Evolutionary conservation across 1,139 yeast genomes (phyloP).

Genomic region (Sugiyamaella japonica): DNA sequence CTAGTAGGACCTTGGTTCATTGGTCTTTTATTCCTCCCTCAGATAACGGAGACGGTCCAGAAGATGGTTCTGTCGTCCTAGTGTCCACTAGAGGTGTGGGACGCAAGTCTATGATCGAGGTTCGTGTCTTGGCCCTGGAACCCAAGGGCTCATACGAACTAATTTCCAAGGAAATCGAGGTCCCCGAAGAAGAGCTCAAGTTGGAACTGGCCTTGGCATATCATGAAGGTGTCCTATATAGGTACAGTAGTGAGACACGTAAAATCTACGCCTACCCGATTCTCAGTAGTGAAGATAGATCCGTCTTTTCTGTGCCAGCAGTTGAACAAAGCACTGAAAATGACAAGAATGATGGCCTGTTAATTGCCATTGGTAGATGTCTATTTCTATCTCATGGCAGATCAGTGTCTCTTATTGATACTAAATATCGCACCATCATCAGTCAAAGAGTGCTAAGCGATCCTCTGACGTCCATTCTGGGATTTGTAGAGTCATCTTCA

Average conservation of each 20-base stretch:
- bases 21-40: conserved; percentile 20
- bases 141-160: conserved; percentile 24
- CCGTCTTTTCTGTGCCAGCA: conserved; percentile 17
- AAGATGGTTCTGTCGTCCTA: conserved; percentile 30
- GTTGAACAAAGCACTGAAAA: conserved; percentile 4
- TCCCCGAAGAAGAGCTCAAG: conserved; percentile 20
- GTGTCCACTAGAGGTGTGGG: conserved; percentile 28
- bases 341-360: conserved; percentile 23
- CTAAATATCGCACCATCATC: conserved; percentile 46
- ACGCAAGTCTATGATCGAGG: conserved; percentile 24
- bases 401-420: conserved; percentile 44
- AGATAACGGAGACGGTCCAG: conserved; percentile 25
- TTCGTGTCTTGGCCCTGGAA: conserved; percentile 28
- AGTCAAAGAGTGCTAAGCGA: conserved; percentile 27
- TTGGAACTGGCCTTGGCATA: conserved; percentile 24
- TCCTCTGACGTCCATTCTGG: conserved; percentile 4
- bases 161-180: conserved; percentile 24
- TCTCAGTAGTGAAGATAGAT: conserved; percentile 16
- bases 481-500: conserved; percentile 11
- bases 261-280: conserved; percentile 23
- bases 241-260: conserved; percentile 19
- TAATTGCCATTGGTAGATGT: conserved; percentile 40
- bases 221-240: conserved; percentile 28
- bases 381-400: conserved; percentile 42
- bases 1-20: conserved; percentile 26